These are phyloP conservation scores for Eucalyptus cloeziana DNA, from an alignment of 345 rosid genomes.

Conservation along the genomic window DNA sequence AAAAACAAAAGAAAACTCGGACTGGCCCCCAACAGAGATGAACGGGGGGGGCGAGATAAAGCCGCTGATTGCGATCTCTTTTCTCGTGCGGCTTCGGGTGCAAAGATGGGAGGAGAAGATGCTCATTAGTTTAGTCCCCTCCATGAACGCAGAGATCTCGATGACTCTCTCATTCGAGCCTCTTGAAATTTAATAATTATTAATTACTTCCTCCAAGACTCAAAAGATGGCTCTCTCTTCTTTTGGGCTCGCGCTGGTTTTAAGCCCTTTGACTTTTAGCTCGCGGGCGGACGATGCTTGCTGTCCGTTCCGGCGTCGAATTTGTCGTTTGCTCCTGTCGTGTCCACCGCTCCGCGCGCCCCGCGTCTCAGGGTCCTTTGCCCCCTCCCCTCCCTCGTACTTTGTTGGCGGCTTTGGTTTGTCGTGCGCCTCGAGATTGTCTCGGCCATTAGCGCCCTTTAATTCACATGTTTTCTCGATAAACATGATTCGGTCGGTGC, in stretches of 20 bases:
- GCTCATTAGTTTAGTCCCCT: background rate
- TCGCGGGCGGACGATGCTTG: background rate
- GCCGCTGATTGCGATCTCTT: conserved; percentile 45
- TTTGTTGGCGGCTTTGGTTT: background rate
- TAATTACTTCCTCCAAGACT: background rate
- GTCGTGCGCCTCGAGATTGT: background rate
- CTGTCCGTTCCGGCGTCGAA: background rate
- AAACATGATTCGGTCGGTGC: background rate
- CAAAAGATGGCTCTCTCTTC: background rate
- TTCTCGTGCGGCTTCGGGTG: background rate
- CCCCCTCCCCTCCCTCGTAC: background rate
- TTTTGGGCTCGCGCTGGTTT: background rate
- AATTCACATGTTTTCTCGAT: background rate
- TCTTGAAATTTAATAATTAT: background rate
- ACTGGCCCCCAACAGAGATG: background rate
- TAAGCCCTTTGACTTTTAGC: background rate
- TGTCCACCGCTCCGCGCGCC: background rate
- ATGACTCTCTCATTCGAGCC: background rate
- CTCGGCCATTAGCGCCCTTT: background rate
- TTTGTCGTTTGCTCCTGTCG: background rate
- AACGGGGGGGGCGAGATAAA: conserved; percentile 6
- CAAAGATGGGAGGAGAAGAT: background rate
- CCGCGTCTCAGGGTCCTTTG: background rate
- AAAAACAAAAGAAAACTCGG: background rate
- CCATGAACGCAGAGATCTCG: background rate